Percentiles rank a stretch among this genome's conserved stretches.
Conservation (phyloP, 2,329 filamentous ascomycete species). For the Neobulgaria alba region DNA sequence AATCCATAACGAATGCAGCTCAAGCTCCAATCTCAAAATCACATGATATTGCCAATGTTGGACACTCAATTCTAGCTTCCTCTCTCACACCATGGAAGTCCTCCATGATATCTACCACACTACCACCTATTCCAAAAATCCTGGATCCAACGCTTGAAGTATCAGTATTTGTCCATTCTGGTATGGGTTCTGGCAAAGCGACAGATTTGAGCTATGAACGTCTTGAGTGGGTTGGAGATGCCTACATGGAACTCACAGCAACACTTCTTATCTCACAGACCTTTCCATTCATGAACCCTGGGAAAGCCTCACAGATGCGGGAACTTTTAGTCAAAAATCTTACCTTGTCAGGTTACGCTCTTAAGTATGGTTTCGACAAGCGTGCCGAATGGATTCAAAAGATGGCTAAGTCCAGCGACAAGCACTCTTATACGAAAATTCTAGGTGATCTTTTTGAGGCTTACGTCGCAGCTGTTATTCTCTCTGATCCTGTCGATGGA, state of each 20-base stretch:
- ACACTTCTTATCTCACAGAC: conserved; percentile 67
- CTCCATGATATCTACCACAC: conserved; percentile 37
- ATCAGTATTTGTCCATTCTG: conserved; percentile 57
- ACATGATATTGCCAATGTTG: conserved; percentile 15
- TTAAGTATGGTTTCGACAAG: conserved; percentile 61
- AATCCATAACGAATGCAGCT: conserved; percentile 1
- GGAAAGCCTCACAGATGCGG: conserved; percentile 65
- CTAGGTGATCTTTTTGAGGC: conserved; percentile 86
- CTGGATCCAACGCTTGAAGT: conserved; percentile 49
- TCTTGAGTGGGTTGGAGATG: conserved; percentile 84
- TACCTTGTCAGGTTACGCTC: conserved; percentile 62
- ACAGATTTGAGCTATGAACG: conserved; percentile 57
- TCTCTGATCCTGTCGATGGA: conserved; percentile 57
- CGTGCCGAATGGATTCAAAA: conserved; percentile 26
- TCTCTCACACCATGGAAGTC: conserved; percentile 41
- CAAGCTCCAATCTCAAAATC: conserved; percentile 4
- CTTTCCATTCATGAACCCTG: conserved; percentile 56
- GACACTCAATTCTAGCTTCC: conserved; percentile 16
- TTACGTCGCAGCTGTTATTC: conserved; percentile 71
- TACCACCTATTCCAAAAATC: conserved; percentile 55
- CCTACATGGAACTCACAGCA: conserved; percentile 71
- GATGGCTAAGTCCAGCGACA: conserved; percentile 47
- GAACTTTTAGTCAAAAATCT: conserved; percentile 75
- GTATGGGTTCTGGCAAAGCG: conserved; percentile 11
- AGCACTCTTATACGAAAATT: conserved; percentile 38